These are phyloP conservation scores for Pilatotrama ljubarskyi DNA, from an alignment of 768 basidiomycete genomes.

Conservation along the genomic window DNA sequence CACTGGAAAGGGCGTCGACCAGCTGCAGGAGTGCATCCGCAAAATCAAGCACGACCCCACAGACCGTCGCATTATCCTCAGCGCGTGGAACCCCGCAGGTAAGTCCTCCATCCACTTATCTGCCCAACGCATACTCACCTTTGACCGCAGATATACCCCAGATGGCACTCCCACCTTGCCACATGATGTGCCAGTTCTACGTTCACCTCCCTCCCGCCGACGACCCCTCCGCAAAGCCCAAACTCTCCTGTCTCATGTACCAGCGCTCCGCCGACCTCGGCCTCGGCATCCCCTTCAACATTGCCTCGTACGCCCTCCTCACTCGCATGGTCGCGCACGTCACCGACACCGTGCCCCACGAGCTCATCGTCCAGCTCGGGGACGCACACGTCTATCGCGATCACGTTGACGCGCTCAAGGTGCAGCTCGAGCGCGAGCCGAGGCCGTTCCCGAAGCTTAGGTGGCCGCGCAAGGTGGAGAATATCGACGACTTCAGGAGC, in stretches of 20 bases:
- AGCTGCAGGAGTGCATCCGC: constrained; percentile 81
- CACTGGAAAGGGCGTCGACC: constrained; percentile 85
- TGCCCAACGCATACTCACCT: neutral
- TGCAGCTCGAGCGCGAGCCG: constrained; percentile 79
- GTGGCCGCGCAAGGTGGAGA: constrained; percentile 65
- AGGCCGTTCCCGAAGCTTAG: constrained; percentile 78
- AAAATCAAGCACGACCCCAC: constrained; percentile 94
- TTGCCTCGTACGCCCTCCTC: constrained; percentile 95
- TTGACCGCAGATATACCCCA: constrained; percentile 69
- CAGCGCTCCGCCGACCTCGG: constrained; percentile 97
- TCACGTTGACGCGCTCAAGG: constrained; percentile 83
- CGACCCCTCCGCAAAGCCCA: constrained; percentile 52
- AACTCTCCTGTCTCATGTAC: constrained; percentile 94
- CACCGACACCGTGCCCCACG: constrained; percentile 82
- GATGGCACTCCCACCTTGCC: constrained; percentile 98
- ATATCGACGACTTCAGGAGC: constrained; percentile 79
- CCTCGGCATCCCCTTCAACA: constrained; percentile 98
- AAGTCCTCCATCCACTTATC: constrained; percentile 24
- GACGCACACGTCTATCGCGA: constrained; percentile 97
- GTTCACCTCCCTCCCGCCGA: constrained; percentile 76
- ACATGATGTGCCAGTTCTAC: constrained; percentile 99
- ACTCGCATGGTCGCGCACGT: constrained; percentile 98
- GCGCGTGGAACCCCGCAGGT: constrained; percentile 99
- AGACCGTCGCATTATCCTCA: constrained; percentile 90
- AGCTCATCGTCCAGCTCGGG: constrained; percentile 93